Evolutionary conservation across 23 red algal species (phyloP).

Genomic region (Cyanidium caldarium): DNA sequence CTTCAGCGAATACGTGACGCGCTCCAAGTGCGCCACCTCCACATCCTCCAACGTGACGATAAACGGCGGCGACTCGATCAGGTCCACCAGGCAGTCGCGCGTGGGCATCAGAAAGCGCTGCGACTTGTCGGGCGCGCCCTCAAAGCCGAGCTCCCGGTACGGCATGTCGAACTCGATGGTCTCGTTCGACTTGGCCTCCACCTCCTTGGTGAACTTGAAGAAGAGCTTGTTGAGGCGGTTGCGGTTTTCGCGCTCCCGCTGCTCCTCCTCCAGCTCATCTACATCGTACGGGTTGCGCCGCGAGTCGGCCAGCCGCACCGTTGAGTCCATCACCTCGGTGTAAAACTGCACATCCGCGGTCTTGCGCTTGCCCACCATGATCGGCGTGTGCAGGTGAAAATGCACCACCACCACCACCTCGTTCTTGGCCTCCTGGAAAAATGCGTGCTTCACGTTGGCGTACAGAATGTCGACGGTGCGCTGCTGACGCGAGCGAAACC

Average conservation of each 20-base stretch:
- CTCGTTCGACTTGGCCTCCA: conserved; percentile 36
- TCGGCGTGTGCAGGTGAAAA: conserved; percentile 75
- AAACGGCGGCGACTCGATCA: conserved; percentile 82
- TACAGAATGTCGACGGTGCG: conserved; percentile 77
- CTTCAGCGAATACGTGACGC: conserved; percentile 75
- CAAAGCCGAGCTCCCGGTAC: conserved; percentile 73
- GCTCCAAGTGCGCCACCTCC: conserved; percentile 90
- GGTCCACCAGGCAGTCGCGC: conserved; percentile 70
- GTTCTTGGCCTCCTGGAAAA: conserved; percentile 86
- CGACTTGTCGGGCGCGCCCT: conserved; percentile 55
- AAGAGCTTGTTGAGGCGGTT: conserved; percentile 76
- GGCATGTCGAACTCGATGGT: conserved; percentile 92
- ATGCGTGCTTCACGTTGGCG: conserved; percentile 81
- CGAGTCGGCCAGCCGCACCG: conserved; percentile 69
- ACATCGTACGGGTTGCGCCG: conserved; percentile 70
- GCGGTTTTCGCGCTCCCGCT: conserved; percentile 73
- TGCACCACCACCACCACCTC: conserved; percentile 88
- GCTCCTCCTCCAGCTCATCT: conserved; percentile 94
- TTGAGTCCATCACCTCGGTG: conserved; percentile 91
- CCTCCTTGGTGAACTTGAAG: conserved; percentile 78
- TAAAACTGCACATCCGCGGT: conserved; percentile 94
- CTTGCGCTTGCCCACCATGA: conserved; percentile 81
- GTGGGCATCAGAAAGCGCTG: conserved; percentile 65
- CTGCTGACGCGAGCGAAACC: conserved; percentile 36
- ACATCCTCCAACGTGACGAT: conserved; percentile 76